Base-by-base conservation (phyloP, 345 rosid species). In the Nephelium lappaceum region DNA sequence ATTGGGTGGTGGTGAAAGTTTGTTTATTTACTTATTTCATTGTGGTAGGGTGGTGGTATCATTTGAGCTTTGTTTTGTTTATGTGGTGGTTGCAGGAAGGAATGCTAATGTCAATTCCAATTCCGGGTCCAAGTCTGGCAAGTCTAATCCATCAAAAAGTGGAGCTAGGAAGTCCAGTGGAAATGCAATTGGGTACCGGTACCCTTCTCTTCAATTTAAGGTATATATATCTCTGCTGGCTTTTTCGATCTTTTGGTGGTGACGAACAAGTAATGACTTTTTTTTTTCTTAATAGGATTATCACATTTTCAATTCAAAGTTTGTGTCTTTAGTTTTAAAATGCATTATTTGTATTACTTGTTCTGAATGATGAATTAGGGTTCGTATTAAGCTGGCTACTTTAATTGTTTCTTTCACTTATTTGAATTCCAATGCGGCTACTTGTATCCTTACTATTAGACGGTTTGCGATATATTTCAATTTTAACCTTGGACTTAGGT, bases 131-230 rank as follows among this genome's bases (percentile, higher is more conserved):
- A 89, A 82, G 47, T 76, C 76, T 66, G 83, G 88, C 81, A 92
- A 73, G 23, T 39, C 72, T n/a, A 86, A 85, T 76, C 67, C 79
- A 78, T 77, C 71, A 43, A 88, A 81, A 72, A 81, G 27, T 76
- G 89, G 79, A 66, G 75, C 81, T 2, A 77, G 63, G 71, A 91
- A 77, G 73, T 78, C 84, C 0, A 60, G 14, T 79, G 83, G 89
- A 5, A 83, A 83, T 75, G 81, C 82, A 42, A 80, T 81, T 69
- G 85, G 76, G 21, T 92, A 88, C 72, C 75, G 38, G 36, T 93
- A 95, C 73, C 89, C 98, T 67, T 72, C 87, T 57, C 8, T 76
- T 25, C 71, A 90, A 78, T 69, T n/a, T 75, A 85, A 84, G 90
- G 97, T 90, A 85, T 69, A 67, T 90, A 84, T 69, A 67, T 31